Percentiles rank a stretch among this genome's conserved stretches.
These are phyloP conservation scores for Thoreauomyces humboldtii DNA, from an alignment of 192 early-diverging fungal species.

Conservation along the genomic window DNA sequence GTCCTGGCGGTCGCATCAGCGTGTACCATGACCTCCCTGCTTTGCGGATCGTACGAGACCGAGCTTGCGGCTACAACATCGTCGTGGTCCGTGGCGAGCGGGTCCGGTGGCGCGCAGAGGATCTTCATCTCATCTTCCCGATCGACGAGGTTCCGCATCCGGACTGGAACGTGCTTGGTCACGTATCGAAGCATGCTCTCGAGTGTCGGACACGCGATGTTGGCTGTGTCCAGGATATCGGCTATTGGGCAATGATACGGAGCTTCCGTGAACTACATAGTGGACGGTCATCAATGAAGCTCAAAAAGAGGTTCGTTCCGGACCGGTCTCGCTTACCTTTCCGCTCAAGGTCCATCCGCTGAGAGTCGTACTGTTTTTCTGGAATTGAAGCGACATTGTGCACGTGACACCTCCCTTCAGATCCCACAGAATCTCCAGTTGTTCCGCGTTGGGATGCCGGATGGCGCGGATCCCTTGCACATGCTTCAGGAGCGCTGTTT, in stretches of 20 bases:
- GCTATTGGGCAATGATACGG: conserved; percentile 14
- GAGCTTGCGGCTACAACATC: neutral
- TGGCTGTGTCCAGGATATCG: conserved; percentile 18
- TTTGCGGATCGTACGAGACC: conserved; percentile 16
- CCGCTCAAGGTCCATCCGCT: conserved; percentile 21
- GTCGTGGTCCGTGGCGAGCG: neutral
- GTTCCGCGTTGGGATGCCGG: conserved; percentile 17
- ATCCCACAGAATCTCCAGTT: conserved; percentile 29
- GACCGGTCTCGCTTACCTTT: conserved; percentile 7
- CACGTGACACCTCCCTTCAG: conserved; percentile 1
- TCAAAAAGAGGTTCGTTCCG: neutral
- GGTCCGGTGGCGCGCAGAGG: neutral
- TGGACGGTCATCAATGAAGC: neutral
- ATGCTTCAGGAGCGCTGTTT: conserved; percentile 7
- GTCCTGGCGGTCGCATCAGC: conserved; percentile 14
- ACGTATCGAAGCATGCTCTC: conserved; percentile 11
- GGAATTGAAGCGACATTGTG: conserved; percentile 9
- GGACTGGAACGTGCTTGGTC: neutral
- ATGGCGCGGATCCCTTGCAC: conserved; percentile 16
- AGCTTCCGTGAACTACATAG: conserved; percentile 8
- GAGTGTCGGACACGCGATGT: conserved; percentile 1
- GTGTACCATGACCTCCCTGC: conserved; percentile 18
- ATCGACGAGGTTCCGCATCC: neutral
- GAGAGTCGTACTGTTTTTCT: neutral
- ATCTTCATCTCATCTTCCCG: conserved; percentile 19